Evolutionary conservation across 2,329 filamentous ascomycete species (phyloP), one percentile per base, ranked within the genome.

Genomic region (Neurospora sp.): DNA sequence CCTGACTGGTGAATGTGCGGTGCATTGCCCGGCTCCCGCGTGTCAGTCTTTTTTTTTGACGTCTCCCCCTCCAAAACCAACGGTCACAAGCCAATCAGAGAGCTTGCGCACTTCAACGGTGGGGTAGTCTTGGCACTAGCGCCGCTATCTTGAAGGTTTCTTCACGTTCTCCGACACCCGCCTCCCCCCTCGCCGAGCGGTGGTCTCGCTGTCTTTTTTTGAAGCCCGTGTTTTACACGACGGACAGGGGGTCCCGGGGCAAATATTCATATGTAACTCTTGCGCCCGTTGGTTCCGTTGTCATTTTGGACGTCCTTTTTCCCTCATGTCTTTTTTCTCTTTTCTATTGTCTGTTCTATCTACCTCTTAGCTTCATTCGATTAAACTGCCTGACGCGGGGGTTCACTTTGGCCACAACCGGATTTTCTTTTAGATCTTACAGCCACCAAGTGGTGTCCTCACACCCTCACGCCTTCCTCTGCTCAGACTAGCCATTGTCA

Each of bases 1-100:
- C 42, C n/a, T 70, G 66, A 70, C 70, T 69, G 71, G 71, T 70
- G 62, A 66, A 36, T 38, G 13, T 33, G 67, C 39, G n/a, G 19
- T 5, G 67, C 39, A 7, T 15, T 5, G 19, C 40, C 11, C 36
- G 23, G 28, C 28, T 28, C 28, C 28, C 28, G 19, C 52, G 42
- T 68, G 40, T 33, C 36, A 62, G 42, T 36, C 43, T 38, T 38
- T 11, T 43, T 58, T 68, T 38, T 38, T 43, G 40, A 28, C 66
- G 66, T 58, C 39, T 43, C 17, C 70, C 70, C 71, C 62, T 62
- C 70, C 62, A 70, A 43, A 46, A 38, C 69, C 38, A 71, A 67
- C 67, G 3, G 15, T 5, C 7, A 15, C 23, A n/a, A 62, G 8
- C 52, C 52, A 62, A 62, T 62, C 15, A 62, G 23, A 36, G 52